A percentile compares a stretch with the other conserved stretches of the same genome.
Evolutionary conservation across 257 asterid species (phyloP).

Genomic region (Petrea volubilis): DNA sequence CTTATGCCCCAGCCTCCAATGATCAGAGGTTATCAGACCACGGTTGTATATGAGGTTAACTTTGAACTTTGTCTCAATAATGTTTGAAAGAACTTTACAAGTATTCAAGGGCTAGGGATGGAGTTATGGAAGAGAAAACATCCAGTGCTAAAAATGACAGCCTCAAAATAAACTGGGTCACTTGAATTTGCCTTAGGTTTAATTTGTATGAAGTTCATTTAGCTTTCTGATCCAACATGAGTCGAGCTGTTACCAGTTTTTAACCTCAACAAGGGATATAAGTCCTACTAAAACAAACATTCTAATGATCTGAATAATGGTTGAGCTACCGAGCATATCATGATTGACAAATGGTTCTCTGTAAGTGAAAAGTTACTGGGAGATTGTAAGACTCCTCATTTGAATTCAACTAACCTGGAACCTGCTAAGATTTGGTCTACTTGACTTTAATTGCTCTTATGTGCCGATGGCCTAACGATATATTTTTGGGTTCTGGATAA

Average conservation of each 20-base stretch:
- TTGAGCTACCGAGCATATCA: neutral
- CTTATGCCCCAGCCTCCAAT: neutral
- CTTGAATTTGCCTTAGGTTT: too few species aligned
- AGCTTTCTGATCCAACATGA: neutral
- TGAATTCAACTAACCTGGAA: neutral
- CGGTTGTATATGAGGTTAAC: neutral
- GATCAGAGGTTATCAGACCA: neutral
- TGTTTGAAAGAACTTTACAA: neutral
- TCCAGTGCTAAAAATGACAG: neutral
- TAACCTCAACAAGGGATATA: neutral
- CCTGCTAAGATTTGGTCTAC: neutral
- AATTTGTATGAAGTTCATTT: neutral
- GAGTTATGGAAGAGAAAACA: neutral
- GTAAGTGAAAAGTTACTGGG: too few species aligned
- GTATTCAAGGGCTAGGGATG: neutral
- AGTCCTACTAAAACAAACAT: neutral
- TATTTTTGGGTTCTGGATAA: neutral
- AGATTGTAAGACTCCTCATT: neutral
- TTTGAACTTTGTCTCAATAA: neutral
- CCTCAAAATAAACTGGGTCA: neutral
- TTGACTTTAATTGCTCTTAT: neutral
- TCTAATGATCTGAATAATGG: neutral
- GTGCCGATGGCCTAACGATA: neutral
- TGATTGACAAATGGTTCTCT: neutral
- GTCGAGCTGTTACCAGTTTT: neutral